phyloP scores from a whole-genome alignment of 805 yeast genomes.

The Debaryomyces hansenii region DNA sequence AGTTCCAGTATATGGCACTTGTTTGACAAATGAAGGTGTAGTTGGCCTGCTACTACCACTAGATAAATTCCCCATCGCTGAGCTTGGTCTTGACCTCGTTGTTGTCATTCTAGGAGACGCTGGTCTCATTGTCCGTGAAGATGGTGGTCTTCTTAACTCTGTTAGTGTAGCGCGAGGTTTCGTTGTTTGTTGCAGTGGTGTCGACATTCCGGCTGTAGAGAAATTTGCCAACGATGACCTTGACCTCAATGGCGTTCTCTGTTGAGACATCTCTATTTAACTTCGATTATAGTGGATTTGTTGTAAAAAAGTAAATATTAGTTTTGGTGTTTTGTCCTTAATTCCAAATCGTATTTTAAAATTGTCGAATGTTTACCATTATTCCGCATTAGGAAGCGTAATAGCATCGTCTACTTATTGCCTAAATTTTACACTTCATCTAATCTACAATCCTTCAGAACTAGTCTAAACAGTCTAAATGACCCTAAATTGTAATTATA shows the following conservation, averaged over 20 bases:
- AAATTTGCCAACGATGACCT: slow-evolving; percentile 23
- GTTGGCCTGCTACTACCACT: slow-evolving; percentile 29
- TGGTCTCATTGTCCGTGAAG: slow-evolving; percentile 28
- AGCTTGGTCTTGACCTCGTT: slow-evolving; percentile 32
- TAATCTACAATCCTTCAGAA: too few species aligned
- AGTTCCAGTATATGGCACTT: slow-evolving; percentile 61
- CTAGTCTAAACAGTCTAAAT: too few species aligned
- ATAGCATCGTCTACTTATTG: neutral
- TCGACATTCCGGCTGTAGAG: slow-evolving; percentile 9
- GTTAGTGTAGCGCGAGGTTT: slow-evolving; percentile 17
- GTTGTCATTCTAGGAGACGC: slow-evolving; percentile 25
- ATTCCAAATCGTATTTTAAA: neutral
- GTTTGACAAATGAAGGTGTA: slow-evolving; percentile 31
- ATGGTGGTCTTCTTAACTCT: slow-evolving; percentile 31
- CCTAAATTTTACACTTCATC: too few species aligned
- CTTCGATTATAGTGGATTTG: neutral
- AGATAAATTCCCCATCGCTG: slow-evolving; percentile 28
- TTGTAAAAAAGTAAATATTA: neutral
- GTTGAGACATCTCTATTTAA: slow-evolving; percentile 12
- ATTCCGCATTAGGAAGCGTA: slow-evolving; percentile 7
- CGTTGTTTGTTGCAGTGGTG: slow-evolving; percentile 12
- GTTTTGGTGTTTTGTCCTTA: neutral
- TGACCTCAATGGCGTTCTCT: slow-evolving; percentile 27
- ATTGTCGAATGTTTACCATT: slow-evolving; percentile 7
- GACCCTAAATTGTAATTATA: too few species aligned